Evolutionary conservation across 164 flowering plant genomes (phyloP).

Genomic region (Hamamelis virginiana): DNA sequence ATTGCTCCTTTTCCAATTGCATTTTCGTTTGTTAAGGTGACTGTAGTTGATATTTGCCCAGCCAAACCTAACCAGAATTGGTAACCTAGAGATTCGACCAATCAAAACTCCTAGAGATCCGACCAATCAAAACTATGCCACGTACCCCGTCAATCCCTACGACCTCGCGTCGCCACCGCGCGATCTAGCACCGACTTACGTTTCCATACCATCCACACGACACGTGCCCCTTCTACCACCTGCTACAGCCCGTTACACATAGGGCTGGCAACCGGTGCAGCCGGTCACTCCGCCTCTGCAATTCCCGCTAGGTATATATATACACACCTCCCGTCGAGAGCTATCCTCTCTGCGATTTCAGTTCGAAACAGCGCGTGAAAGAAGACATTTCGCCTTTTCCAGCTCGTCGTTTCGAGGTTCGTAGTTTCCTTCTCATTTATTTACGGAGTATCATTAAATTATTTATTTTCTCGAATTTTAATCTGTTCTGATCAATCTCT

Average conservation of each 20-base stretch:
- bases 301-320: conserved; percentile 36
- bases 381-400: conserved; percentile 11
- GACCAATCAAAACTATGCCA: conserved; percentile 20
- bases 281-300: conserved; percentile 33
- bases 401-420: conserved; percentile 19
- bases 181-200: conserved; percentile 25
- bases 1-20: too few relatives aligned
- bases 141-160: conserved; percentile 14
- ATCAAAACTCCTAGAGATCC: neutral
- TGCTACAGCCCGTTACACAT: conserved; percentile 23
- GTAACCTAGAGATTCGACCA: conserved; percentile 1
- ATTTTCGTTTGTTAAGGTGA: too few relatives aligned
- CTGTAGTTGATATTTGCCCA: too few relatives aligned
- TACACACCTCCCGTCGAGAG: neutral
- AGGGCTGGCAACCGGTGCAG: conserved; percentile 26
- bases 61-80: neutral
- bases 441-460: neutral
- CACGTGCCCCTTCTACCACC: conserved; percentile 26
- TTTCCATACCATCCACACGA: neutral
- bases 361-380: conserved; percentile 11
- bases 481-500: too few relatives aligned
- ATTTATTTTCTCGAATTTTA: neutral
- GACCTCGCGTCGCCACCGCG: conserved; percentile 22
- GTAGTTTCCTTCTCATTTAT: conserved; percentile 1
- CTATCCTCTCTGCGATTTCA: conserved; percentile 6